Evolutionary conservation across 345 rosid species (phyloP).

Genomic region (Mallotus nudiflorus): DNA sequence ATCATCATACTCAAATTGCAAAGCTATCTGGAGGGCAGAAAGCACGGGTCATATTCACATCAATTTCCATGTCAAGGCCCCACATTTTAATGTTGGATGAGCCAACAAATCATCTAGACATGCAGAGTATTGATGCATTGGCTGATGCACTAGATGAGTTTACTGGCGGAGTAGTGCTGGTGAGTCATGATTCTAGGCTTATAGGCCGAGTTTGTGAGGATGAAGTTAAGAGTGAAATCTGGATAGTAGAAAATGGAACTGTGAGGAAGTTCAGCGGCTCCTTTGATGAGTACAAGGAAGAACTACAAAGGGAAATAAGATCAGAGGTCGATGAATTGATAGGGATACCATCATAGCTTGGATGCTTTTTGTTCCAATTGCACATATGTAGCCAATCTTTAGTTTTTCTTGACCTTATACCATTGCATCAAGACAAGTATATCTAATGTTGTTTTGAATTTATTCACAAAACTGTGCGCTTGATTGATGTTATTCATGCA

Average conservation of each 20-base stretch:
- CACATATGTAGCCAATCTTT: not conserved
- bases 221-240: conserved; percentile 76
- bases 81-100: conserved; percentile 82
- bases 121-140: conserved; percentile 92
- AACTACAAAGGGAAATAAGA: conserved; percentile 71
- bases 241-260: conserved; percentile 86
- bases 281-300: conserved; percentile 84
- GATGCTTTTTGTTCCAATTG: not conserved
- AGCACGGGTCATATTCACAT: conserved; percentile 82
- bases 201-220: no score
- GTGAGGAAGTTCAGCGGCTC: conserved; percentile 56
- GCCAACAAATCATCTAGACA: conserved; percentile 89
- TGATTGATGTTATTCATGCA: no score
- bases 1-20: conserved; percentile 78
- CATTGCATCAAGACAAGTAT: not conserved
- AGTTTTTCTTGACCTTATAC: not conserved
- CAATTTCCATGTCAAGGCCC: conserved; percentile 87
- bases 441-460: no score
- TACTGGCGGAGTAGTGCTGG: conserved; percentile 80
- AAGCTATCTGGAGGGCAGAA: conserved; percentile 91
- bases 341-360: no score
- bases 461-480: no score
- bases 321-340: conserved; percentile 72
- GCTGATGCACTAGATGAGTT: no score
- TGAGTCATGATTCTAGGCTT: no score